These are phyloP conservation scores for Aspergillus aculeatinus DNA, from an alignment of 2,329 filamentous ascomycete genomes.

Conservation along the genomic window DNA sequence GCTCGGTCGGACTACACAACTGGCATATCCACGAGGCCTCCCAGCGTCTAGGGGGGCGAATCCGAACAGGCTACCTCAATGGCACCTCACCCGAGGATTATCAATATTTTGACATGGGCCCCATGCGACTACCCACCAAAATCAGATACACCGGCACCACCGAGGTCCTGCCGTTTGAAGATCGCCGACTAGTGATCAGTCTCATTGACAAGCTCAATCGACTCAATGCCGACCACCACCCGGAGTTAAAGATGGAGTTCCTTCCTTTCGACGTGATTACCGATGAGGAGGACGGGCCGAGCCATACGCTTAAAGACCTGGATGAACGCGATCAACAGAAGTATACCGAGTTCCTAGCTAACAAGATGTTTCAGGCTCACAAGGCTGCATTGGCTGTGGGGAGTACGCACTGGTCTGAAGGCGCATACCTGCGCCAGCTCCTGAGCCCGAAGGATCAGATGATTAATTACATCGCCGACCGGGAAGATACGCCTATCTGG, in stretches of 20 bases:
- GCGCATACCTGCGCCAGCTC: not conserved
- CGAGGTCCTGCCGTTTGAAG: slow-evolving; percentile 23
- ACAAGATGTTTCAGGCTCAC: not conserved
- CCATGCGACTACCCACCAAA: slow-evolving; percentile 27
- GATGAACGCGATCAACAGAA: not conserved
- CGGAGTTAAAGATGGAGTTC: slow-evolving; percentile 26
- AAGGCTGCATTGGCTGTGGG: not conserved
- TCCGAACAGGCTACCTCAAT: slow-evolving; percentile 45
- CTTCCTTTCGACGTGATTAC: slow-evolving; percentile 35
- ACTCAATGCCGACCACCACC: slow-evolving; percentile 22
- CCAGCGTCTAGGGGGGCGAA: slow-evolving; percentile 42
- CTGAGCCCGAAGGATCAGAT: not conserved
- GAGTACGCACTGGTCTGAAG: not conserved
- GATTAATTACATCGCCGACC: slow-evolving; percentile 34
- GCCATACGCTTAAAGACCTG: slow-evolving; percentile 22
- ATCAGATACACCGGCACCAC: slow-evolving; percentile 23
- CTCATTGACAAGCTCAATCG: slow-evolving; percentile 24
- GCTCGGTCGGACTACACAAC: slow-evolving; percentile 45
- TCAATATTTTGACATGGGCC: slow-evolving; percentile 31
- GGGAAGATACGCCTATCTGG: slow-evolving; percentile 33
- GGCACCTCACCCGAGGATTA: slow-evolving; percentile 10
- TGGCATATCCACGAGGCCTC: slow-evolving; percentile 48
- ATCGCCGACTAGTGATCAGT: slow-evolving; percentile 27
- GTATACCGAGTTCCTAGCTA: not conserved
- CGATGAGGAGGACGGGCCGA: slow-evolving; percentile 22